Conservation (phyloP, 1,284 basidiomycete genomes). For the Apiotrichum gamsii region DNA sequence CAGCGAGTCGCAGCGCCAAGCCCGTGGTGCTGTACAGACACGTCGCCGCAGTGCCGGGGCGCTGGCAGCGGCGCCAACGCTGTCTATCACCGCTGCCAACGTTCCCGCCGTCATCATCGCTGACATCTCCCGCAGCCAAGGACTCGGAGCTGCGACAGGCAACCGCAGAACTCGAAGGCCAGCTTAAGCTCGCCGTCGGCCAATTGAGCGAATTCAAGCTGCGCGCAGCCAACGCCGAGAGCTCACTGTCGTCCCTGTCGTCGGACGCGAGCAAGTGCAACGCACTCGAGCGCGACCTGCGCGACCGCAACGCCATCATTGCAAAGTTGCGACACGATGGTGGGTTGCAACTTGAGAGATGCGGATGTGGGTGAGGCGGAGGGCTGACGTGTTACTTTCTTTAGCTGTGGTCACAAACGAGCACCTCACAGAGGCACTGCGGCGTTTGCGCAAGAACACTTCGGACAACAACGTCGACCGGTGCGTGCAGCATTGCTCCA, state of each 20-base stretch:
- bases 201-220: conserved; percentile 78
- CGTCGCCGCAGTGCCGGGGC: too few species aligned
- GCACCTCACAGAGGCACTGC: conserved; percentile 94
- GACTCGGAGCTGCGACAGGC: conserved; percentile 59
- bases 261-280: conserved; percentile 60
- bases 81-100: neutral
- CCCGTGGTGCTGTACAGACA: too few species aligned
- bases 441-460: conserved; percentile 76
- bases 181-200: conserved; percentile 62
- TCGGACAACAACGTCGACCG: conserved; percentile 83
- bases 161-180: conserved; percentile 71
- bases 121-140: conserved; percentile 46
- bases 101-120: conserved; percentile 4
- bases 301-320: conserved; percentile 87
- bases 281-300: conserved; percentile 78
- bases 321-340: conserved; percentile 92
- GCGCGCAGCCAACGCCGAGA: conserved; percentile 75
- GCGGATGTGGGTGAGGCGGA: neutral
- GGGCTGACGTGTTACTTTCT: conserved; percentile 3
- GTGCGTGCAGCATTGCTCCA: conserved; percentile 28
- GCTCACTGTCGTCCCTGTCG: conserved; percentile 63
- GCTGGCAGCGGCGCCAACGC: neutral
- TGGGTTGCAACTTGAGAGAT: conserved; percentile 43
- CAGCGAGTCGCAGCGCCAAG: too few species aligned
- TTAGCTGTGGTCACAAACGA: conserved; percentile 92